A percentile compares a stretch with the other conserved stretches of the same genome.
Evolutionary conservation across 345 rosid species (phyloP).

Genomic region (Firmiana major): DNA sequence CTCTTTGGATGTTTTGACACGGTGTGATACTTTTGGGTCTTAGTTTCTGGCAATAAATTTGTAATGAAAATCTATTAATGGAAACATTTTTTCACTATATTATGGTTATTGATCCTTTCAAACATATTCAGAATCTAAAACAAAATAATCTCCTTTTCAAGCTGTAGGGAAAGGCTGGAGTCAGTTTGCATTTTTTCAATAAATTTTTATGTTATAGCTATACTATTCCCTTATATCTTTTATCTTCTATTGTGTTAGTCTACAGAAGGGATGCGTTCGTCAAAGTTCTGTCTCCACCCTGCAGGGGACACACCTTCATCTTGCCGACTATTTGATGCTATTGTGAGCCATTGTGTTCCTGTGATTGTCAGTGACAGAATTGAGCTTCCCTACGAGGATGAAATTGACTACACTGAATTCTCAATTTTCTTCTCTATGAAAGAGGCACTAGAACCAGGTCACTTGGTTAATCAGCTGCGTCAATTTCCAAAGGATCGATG

Average conservation of each 20-base stretch:
- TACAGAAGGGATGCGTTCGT: constrained; percentile 76
- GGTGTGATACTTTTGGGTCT: neutral
- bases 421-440: constrained; percentile 69
- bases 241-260: constrained; percentile 42
- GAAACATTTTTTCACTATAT: neutral
- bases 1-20: neutral
- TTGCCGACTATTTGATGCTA: constrained; percentile 81
- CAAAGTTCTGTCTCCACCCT: constrained; percentile 85
- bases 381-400: constrained; percentile 87
- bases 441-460: constrained; percentile 67
- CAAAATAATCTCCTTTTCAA: neutral
- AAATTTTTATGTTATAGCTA: neutral
- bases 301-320: constrained; percentile 97
- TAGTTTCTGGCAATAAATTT: neutral
- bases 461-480: constrained; percentile 60
- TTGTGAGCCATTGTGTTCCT: constrained; percentile 84
- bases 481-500: constrained; percentile 69
- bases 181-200: neutral
- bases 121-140: neutral
- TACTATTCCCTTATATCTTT: constrained; percentile 16
- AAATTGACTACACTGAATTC: constrained; percentile 68
- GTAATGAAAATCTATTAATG: neutral
- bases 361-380: constrained; percentile 77
- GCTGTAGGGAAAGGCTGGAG: neutral
- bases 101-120: neutral